Evolutionary conservation across 805 yeast genomes (phyloP), one percentile per base, ranked within the genome.

Genomic region (Candida piceae): DNA sequence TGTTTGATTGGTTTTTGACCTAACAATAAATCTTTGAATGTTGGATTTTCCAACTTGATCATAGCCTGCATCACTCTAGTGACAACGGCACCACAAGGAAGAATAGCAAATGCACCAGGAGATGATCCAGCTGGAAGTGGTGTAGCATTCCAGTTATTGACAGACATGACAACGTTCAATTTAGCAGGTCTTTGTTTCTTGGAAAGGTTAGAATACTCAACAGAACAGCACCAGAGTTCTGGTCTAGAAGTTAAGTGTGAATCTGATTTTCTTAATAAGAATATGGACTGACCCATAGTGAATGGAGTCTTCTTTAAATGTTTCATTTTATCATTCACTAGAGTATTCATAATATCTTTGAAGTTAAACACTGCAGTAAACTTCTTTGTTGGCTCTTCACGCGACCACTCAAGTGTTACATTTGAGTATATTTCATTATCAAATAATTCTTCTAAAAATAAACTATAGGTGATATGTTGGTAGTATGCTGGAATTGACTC

Each of bases 11-110:
- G 52, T n/a, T 47, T 42, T 24, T 54, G 49, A 16, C 63, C 63
- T 25, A 59, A 35, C 15, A 58, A 33, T 32, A 59, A 39, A 20
- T 50, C 44, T 23, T 55, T 78, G 78, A 52, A 65, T 65, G 42
- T 76, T 68, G 25, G 76, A 71, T 37, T 72, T 66, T 38, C 74
- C 24, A 80, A 65, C 32, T 74, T 66, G 2, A 75, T 66, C 85
- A 81, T 82, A 1, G 87, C 82, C 46, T 73, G 70, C 52, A 81
- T 63, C 5, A 79, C 78, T 55, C 88, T 63, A 29, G 76, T 70
- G 5, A 78, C 73, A 3, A 82, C 81, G 5, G 76, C 74, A 7
- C 82, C 74, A 16, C 78, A 77, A 1, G 87, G 86, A 33, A 81
- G 50, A 10, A 82, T 51, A 23, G 62, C 57, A 46, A 53, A 52